Conservation (phyloP, 495 filamentous ascomycete genomes). For the Penicillium daleae region DNA sequence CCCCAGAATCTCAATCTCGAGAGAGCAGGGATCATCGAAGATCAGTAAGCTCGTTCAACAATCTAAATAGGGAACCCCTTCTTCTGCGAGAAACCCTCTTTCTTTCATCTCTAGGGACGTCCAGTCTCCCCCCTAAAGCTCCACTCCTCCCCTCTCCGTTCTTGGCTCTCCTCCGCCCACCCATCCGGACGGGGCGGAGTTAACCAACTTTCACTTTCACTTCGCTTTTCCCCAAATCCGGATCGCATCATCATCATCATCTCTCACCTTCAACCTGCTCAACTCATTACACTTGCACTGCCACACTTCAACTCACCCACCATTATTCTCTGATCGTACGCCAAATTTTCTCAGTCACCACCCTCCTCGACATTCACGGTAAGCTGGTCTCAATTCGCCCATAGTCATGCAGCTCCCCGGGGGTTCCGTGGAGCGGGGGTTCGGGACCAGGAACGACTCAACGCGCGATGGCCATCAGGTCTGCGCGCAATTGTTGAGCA, state of each 20-base stretch:
- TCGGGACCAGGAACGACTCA: slow-evolving; percentile 7
- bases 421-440: slow-evolving; percentile 17
- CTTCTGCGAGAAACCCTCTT: not conserved
- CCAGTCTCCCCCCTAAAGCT: slow-evolving; percentile 1
- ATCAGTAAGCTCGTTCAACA: slow-evolving; percentile 3
- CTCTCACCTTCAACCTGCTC: slow-evolving; percentile 9
- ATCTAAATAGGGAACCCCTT: not conserved
- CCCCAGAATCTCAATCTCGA: not conserved
- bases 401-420: slow-evolving; percentile 7
- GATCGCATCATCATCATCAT: slow-evolving; percentile 26
- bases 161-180: slow-evolving; percentile 30
- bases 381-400: slow-evolving; percentile 5
- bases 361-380: not conserved
- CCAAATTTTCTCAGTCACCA: not conserved
- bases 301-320: not conserved
- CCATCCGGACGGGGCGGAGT: slow-evolving; percentile 28
- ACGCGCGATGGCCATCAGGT: slow-evolving; percentile 8
- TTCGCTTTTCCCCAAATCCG: slow-evolving; percentile 21
- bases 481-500: not conserved
- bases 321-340: not conserved
- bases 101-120: not conserved
- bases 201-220: slow-evolving; percentile 14
- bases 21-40: not conserved
- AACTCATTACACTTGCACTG: slow-evolving; percentile 3
- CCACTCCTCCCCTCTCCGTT: slow-evolving; percentile 28